Evolutionary conservation across 768 basidiomycete species (phyloP), one percentile per base, ranked within the genome.

Genomic region (Wakefieldia striispora): DNA sequence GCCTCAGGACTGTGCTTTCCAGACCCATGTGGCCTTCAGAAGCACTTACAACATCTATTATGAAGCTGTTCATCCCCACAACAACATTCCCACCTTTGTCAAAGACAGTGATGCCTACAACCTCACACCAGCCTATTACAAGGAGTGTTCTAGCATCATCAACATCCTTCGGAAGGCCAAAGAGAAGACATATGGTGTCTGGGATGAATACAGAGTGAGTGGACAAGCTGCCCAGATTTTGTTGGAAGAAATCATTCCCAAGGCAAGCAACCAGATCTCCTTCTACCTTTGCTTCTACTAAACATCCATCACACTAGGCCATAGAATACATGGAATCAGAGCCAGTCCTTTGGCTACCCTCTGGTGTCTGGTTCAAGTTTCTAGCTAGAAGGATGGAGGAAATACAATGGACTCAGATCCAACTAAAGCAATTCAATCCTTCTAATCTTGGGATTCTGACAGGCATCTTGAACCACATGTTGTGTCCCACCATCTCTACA

Each of bases 11-110:
- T 14, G 35, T 33, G 49, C 20, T 0, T 31, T 34, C 1, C 47
- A 53, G 2, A 55, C 45, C 0, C 59, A 62, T 11, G 11, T 58
- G 2, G 24, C 44, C 1, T 62, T 60, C 39, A 8, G 40, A 23
- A 59, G 21, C 27, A 40, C 54, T 4, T 62, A 62, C 47, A 60
- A 60, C 7, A 51, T 60, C 8, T 41, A 36, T 12, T 60, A 59
- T 41, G 53, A 62, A 33, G 50, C 33, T 0, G 23, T 57, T 3
- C 27, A 26, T 3, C 38, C 57, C 3, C 45, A 40, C 42, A 40
- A 49, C 43, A 57, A 51, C 21, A 19, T 3, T 3, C 49, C 49
- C 5, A 45, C 39, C 10, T 54, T 54, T 43, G 43, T 3, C 14
- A 26, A 24, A 13, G 53, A 54, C 35, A 54, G 27, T 12, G 23